These are phyloP conservation scores for Nemania sp. DNA, from an alignment of 2,329 filamentous ascomycete genomes.

Conservation along the genomic window DNA sequence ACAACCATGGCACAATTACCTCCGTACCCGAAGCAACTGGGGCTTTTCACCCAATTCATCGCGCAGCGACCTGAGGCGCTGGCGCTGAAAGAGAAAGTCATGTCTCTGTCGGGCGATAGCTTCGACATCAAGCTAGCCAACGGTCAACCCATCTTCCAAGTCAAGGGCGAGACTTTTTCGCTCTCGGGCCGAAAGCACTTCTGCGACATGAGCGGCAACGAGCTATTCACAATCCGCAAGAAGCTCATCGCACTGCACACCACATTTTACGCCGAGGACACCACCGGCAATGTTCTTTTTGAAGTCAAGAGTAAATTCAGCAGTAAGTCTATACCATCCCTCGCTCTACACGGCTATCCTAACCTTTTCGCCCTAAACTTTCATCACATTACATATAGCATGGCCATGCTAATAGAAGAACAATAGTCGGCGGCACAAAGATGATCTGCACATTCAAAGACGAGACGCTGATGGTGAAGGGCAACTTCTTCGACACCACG, in stretches of 20 bases:
- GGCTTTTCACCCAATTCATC: constrained; percentile 46
- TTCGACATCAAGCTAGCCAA: constrained; percentile 63
- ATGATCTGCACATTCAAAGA: constrained; percentile 28
- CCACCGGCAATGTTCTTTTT: constrained; percentile 51
- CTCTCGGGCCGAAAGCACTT: constrained; percentile 60
- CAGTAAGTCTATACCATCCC: constrained; percentile 44
- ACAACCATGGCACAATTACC: not conserved
- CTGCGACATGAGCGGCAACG: constrained; percentile 53
- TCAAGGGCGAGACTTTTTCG: constrained; percentile 58
- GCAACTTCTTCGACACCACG: constrained; percentile 60
- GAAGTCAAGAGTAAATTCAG: constrained; percentile 59
- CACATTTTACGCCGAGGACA: constrained; percentile 54
- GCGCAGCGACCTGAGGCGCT: constrained; percentile 51
- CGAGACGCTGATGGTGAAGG: constrained; percentile 60
- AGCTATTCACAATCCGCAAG: constrained; percentile 62
- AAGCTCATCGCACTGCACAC: constrained; percentile 54
- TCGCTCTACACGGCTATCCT: too few species aligned
- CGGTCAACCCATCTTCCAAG: constrained; percentile 57
- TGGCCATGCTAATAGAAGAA: not conserved
- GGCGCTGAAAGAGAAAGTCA: constrained; percentile 62
- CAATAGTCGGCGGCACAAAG: not conserved
- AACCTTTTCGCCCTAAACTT: not conserved
- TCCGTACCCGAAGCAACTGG: constrained; percentile 31
- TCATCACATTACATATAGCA: not conserved
- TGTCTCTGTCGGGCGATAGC: constrained; percentile 65